phyloP scores from a whole-genome alignment of 2,329 filamentous ascomycete species.

The Fusarium neocosmosporiellum region DNA sequence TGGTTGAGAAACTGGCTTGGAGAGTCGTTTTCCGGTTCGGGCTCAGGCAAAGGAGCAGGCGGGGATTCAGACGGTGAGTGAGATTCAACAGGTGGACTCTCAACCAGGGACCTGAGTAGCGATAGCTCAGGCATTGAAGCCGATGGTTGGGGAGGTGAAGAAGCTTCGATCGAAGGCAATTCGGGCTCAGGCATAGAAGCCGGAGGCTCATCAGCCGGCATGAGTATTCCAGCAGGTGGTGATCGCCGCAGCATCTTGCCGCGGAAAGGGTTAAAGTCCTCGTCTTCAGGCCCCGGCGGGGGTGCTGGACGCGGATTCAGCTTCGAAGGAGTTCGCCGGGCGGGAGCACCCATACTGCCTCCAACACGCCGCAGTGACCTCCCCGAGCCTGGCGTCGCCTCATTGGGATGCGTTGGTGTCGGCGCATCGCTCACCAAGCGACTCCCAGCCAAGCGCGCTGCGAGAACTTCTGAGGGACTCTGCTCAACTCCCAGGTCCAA shows the following conservation, averaged over 20 bases:
- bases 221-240: slow-evolving; percentile 44
- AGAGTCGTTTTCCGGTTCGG: background rate
- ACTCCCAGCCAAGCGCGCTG: slow-evolving; percentile 46
- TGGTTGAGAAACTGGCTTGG: slow-evolving; percentile 7
- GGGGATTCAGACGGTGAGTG: background rate
- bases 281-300: slow-evolving; percentile 51
- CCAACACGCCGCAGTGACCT: slow-evolving; percentile 27
- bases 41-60: background rate
- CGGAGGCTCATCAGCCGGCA: slow-evolving; percentile 15
- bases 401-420: slow-evolving; percentile 27
- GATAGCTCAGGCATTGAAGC: slow-evolving; percentile 31
- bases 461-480: slow-evolving; percentile 43
- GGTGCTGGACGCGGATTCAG: slow-evolving; percentile 61
- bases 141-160: slow-evolving; percentile 9
- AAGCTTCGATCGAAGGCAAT: slow-evolving; percentile 1
- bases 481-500: slow-evolving; percentile 37
- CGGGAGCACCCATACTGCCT: slow-evolving; percentile 50
- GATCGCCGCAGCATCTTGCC: slow-evolving; percentile 44
- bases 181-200: slow-evolving; percentile 33
- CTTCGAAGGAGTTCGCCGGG: slow-evolving; percentile 55
- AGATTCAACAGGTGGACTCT: slow-evolving; percentile 10
- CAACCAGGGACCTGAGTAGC: background rate
- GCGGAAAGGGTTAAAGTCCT: slow-evolving; percentile 47
- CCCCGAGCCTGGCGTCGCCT: slow-evolving; percentile 22
- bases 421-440: slow-evolving; percentile 38